Conservation (phyloP, 164 flowering plant genomes). For the Litsea cubeba region DNA sequence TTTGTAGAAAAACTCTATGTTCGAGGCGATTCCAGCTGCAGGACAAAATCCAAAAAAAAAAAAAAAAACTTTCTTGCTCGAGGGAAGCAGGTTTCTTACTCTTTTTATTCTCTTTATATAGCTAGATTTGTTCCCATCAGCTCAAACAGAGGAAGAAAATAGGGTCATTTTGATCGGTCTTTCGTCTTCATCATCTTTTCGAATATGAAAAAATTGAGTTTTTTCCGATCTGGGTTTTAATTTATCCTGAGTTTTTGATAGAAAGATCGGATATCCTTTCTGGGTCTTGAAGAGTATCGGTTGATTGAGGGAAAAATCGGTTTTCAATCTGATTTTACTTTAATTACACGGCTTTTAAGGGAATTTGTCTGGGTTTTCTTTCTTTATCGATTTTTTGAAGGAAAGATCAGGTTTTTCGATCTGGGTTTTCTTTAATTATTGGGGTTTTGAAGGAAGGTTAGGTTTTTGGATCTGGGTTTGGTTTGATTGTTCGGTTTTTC, state of each 20-base stretch:
- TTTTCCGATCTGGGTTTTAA: neutral
- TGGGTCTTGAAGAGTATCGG: no score
- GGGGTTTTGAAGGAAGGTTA: neutral
- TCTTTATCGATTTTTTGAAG: neutral
- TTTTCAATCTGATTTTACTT: slow-evolving; percentile 1
- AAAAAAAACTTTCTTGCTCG: no score
- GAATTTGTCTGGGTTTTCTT: slow-evolving; percentile 6
- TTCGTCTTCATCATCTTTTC: neutral
- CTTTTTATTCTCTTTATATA: neutral
- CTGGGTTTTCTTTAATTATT: slow-evolving; percentile 12
- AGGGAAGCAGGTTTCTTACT: no score
- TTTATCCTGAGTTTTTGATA: neutral
- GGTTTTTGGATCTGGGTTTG: neutral
- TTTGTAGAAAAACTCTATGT: no score
- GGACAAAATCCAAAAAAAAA: neutral
- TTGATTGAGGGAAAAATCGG: neutral
- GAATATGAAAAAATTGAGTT: neutral
- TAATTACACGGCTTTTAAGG: neutral
- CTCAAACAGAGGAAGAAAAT: neutral
- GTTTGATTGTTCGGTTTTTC: neutral
- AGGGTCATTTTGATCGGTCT: neutral
- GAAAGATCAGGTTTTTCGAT: slow-evolving; percentile 1
- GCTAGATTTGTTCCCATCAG: neutral
- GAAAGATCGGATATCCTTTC: neutral
- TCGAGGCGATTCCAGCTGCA: neutral